Percentiles rank a stretch among this genome's conserved stretches.
These are phyloP conservation scores for Echium plantagineum DNA, from an alignment of 257 asterid species.

Conservation along the genomic window DNA sequence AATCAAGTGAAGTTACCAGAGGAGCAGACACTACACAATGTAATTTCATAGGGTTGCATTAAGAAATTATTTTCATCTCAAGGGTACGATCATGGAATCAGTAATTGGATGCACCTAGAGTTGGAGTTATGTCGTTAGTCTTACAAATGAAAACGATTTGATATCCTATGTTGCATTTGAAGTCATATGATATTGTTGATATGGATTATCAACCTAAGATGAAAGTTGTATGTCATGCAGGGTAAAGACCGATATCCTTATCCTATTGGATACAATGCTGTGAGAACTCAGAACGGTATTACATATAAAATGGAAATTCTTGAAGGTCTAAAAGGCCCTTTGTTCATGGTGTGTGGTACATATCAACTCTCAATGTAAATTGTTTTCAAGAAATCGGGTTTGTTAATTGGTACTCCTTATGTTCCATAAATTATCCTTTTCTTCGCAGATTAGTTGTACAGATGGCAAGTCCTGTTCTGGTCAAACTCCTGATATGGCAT, in stretches of 20 bases:
- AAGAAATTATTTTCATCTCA: neutral
- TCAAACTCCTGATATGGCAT: constrained; percentile 84
- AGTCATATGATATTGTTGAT: neutral
- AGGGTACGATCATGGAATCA: neutral
- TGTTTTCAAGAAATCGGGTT: neutral
- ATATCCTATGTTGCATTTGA: neutral
- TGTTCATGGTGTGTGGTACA: constrained; percentile 45
- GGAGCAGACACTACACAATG: no score
- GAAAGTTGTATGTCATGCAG: constrained; percentile 31
- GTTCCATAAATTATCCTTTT: neutral
- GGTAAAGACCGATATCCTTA: constrained; percentile 95
- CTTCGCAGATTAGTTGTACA: constrained; percentile 53
- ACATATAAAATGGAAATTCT: constrained; percentile 69
- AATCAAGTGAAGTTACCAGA: neutral
- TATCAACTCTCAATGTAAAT: neutral
- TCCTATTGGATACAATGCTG: constrained; percentile 78
- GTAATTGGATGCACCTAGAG: neutral
- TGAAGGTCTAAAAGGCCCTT: constrained; percentile 88
- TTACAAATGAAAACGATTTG: neutral
- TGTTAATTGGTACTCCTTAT: neutral
- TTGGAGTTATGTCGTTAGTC: neutral
- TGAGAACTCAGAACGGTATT: constrained; percentile 61
- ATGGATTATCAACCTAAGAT: constrained; percentile 12
- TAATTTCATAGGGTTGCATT: neutral
- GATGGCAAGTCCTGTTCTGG: constrained; percentile 74